Percentiles rank a stretch among this genome's conserved stretches.
Evolutionary conservation across 2,329 filamentous ascomycete genomes (phyloP).

Genomic region (Raffaelea ambrosiae): DNA sequence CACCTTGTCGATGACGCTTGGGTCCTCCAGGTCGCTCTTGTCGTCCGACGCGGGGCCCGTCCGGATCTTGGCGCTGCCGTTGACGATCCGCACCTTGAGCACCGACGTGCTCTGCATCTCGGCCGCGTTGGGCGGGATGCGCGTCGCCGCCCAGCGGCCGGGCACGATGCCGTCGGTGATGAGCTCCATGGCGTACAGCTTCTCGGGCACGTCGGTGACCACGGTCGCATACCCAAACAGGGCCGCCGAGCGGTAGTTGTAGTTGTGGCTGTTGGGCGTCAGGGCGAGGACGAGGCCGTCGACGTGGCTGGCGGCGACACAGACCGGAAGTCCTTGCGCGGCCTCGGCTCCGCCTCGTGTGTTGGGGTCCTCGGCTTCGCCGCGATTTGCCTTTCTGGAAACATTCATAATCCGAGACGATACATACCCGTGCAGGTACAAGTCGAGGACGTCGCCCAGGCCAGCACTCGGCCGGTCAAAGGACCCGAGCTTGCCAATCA

Average conservation of each 20-base stretch:
- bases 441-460: slow-evolving; percentile 57
- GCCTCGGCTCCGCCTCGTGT: background rate
- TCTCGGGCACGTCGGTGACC: slow-evolving; percentile 61
- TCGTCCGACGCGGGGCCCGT: slow-evolving; percentile 54
- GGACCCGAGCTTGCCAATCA: slow-evolving; percentile 77
- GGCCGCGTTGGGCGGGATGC: slow-evolving; percentile 60
- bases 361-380: background rate
- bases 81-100: slow-evolving; percentile 57
- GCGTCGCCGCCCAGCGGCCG: slow-evolving; percentile 58
- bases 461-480: slow-evolving; percentile 54
- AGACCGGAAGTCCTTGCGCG: slow-evolving; percentile 50
- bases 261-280: slow-evolving; percentile 72
- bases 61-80: slow-evolving; percentile 69
- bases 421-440: slow-evolving; percentile 81
- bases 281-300: slow-evolving; percentile 75
- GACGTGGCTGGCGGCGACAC: slow-evolving; percentile 62
- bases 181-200: slow-evolving; percentile 67
- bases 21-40: slow-evolving; percentile 36
- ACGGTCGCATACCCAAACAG: slow-evolving; percentile 65
- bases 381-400: slow-evolving; percentile 25
- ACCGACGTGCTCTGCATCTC: slow-evolving; percentile 72
- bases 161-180: slow-evolving; percentile 69
- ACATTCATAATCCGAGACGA: slow-evolving; percentile 68
- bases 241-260: slow-evolving; percentile 77
- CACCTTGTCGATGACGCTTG: slow-evolving; percentile 28